phyloP scores from a whole-genome alignment of 768 basidiomycete species.

The Suillus subalutaceus region DNA sequence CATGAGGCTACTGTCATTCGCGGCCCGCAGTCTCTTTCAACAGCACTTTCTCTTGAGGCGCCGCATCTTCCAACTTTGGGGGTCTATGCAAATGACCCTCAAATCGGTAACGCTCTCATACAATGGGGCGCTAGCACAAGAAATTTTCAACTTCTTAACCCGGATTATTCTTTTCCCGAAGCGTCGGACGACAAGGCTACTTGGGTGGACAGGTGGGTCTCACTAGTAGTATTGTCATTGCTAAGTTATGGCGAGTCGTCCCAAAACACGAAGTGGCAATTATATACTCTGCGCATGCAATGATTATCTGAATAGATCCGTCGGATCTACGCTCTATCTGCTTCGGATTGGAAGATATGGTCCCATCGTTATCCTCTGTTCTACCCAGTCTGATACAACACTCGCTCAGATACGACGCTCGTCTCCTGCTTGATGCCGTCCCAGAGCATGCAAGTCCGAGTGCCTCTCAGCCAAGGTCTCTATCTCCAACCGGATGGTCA shows the following conservation, averaged over 20 bases:
- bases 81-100: constrained; percentile 12
- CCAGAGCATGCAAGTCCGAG: constrained; percentile 21
- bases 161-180: constrained; percentile 13
- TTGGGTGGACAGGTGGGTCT: constrained; percentile 86
- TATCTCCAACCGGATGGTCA: constrained; percentile 72
- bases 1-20: constrained; percentile 76
- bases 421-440: constrained; percentile 67
- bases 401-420: constrained; percentile 71
- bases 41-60: constrained; percentile 41
- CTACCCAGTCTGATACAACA: constrained; percentile 23
- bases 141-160: neutral
- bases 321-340: constrained; percentile 11
- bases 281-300: constrained; percentile 3
- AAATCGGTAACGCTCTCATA: constrained; percentile 39
- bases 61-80: constrained; percentile 13
- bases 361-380: constrained; percentile 22
- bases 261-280: neutral
- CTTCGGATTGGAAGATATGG: constrained; percentile 14
- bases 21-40: constrained; percentile 46
- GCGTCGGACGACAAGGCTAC: constrained; percentile 34
- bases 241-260: neutral
- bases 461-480: constrained; percentile 18
- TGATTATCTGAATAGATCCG: constrained; percentile 11
- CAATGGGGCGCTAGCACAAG: constrained; percentile 29
- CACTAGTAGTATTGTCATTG: constrained; percentile 18